phyloP scores from a whole-genome alignment of 2,329 filamentous ascomycete genomes.

The Samsoniella hepiali region DNA sequence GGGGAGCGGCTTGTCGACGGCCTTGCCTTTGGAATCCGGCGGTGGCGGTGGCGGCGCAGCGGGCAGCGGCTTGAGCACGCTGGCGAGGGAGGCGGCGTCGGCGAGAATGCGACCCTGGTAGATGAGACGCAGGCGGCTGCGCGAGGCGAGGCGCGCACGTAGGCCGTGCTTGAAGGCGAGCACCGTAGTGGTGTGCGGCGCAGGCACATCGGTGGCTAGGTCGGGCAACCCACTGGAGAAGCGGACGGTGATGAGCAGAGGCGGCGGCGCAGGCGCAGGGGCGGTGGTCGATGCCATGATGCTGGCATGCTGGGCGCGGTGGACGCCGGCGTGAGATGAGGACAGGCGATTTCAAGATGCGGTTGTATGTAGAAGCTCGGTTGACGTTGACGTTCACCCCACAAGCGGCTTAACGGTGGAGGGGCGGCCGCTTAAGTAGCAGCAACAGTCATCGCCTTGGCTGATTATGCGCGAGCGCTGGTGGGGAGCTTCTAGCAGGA shows the following conservation, averaged over 20 bases:
- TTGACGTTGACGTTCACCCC: background rate
- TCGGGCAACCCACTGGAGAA: slow-evolving; percentile 86
- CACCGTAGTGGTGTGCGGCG: slow-evolving; percentile 66
- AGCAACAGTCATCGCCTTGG: no score
- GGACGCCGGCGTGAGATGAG: background rate
- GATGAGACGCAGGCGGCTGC: slow-evolving; percentile 80
- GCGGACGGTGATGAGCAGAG: slow-evolving; percentile 76
- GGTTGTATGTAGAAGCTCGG: background rate
- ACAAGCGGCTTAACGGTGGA: no score
- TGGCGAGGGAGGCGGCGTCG: slow-evolving; percentile 65
- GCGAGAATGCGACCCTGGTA: slow-evolving; percentile 82
- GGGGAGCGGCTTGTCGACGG: slow-evolving; percentile 46
- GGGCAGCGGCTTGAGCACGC: slow-evolving; percentile 62
- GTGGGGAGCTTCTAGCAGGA: background rate
- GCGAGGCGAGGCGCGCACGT: slow-evolving; percentile 65
- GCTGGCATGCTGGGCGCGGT: slow-evolving; percentile 24
- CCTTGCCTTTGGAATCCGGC: slow-evolving; percentile 55
- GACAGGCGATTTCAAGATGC: background rate
- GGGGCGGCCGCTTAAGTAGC: no score
- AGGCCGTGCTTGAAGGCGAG: slow-evolving; percentile 79
- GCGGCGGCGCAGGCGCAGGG: slow-evolving; percentile 30
- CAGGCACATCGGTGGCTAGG: slow-evolving; percentile 70
- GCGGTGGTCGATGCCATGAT: slow-evolving; percentile 26
- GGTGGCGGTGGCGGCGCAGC: slow-evolving; percentile 39
- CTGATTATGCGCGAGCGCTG: no score